A percentile compares a stretch with the other conserved stretches of the same genome.
Evolutionary conservation across 345 rosid species (phyloP).

Genomic region (Crucihimalaya himalaica): DNA sequence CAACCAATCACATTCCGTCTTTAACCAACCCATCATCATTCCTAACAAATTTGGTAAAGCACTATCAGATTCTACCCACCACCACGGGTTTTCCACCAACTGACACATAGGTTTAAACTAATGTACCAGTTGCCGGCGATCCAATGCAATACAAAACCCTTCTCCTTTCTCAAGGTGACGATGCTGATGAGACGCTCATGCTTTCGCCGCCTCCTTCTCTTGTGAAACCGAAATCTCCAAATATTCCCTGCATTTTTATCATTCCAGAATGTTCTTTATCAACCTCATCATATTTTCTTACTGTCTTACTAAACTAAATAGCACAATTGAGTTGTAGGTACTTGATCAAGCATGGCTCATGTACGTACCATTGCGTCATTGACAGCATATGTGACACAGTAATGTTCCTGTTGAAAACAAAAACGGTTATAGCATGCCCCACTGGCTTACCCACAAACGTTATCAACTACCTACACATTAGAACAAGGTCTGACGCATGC

Average conservation of each 20-base stretch:
- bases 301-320: background rate
- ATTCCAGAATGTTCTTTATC: constrained; percentile 6
- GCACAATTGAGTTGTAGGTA: background rate
- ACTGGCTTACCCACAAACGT: constrained; percentile 2
- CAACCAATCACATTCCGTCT: constrained; percentile 27
- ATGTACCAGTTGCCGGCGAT: constrained; percentile 12
- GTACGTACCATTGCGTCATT: constrained; percentile 80
- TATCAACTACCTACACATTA: constrained; percentile 10
- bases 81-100: background rate
- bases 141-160: constrained; percentile 28
- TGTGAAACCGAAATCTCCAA: constrained; percentile 60
- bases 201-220: constrained; percentile 33
- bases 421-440: background rate
- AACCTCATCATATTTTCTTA: constrained; percentile 4
- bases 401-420: constrained; percentile 41
- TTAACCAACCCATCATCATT: constrained; percentile 6
- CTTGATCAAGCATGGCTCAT: constrained; percentile 13
- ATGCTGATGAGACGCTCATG: constrained; percentile 11
- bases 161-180: constrained; percentile 35
- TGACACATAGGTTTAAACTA: background rate
- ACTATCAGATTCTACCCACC: constrained; percentile 2
- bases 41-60: background rate
- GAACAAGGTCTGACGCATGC: background rate
- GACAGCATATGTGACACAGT: constrained; percentile 84
- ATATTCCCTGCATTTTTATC: constrained; percentile 58